Percentiles rank a stretch among this genome's conserved stretches.
Conservation (phyloP, 805 yeast genomes). For the Lachancea sp. region DNA sequence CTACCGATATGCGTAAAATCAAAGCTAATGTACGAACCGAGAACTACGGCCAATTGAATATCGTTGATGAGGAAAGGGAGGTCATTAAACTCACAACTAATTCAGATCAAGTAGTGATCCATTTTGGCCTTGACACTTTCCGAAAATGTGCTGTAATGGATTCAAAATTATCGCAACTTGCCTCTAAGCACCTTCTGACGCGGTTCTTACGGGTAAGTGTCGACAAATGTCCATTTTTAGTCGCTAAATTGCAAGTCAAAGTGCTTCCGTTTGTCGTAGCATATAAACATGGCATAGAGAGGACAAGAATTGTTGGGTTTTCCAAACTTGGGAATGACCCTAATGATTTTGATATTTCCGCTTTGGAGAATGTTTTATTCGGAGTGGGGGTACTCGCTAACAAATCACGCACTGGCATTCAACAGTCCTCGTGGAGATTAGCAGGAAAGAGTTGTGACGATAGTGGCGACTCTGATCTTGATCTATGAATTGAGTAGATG, state of each 20-base stretch:
- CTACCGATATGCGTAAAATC: slow-evolving; percentile 36
- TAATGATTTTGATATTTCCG: slow-evolving; percentile 41
- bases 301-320: slow-evolving; percentile 61
- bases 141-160: slow-evolving; percentile 57
- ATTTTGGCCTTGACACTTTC: slow-evolving; percentile 59
- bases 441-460: neutral
- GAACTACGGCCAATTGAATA: slow-evolving; percentile 41
- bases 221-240: slow-evolving; percentile 64
- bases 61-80: slow-evolving; percentile 46
- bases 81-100: slow-evolving; percentile 47
- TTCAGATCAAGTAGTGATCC: slow-evolving; percentile 43
- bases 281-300: slow-evolving; percentile 55
- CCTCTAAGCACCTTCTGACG: slow-evolving; percentile 52
- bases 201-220: slow-evolving; percentile 53
- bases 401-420: slow-evolving; percentile 23
- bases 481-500: too few relatives aligned
- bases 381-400: slow-evolving; percentile 31
- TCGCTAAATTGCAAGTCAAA: slow-evolving; percentile 52
- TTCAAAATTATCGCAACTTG: slow-evolving; percentile 37
- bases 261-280: slow-evolving; percentile 66
- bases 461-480: slow-evolving; percentile 19
- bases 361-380: slow-evolving; percentile 42
- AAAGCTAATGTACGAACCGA: slow-evolving; percentile 33
- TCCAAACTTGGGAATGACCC: slow-evolving; percentile 48
- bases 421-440: neutral